phyloP scores from a whole-genome alignment of 2,329 filamentous ascomycete species.

The Aspergillus neoniger region DNA sequence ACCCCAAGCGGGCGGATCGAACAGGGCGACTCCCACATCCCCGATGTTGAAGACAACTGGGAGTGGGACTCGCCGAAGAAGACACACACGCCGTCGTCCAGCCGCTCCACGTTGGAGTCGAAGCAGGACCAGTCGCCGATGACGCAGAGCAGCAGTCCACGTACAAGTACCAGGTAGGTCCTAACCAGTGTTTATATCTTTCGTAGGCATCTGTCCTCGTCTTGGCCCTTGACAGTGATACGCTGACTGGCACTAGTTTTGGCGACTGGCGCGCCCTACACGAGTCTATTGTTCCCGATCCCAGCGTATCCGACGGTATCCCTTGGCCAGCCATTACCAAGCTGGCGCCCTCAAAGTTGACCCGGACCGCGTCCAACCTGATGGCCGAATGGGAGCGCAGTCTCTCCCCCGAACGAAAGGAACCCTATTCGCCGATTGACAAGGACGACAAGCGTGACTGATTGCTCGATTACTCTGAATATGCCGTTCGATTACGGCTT shows the following conservation, averaged over 20 bases:
- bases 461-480: constrained; percentile 8
- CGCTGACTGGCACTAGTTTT: constrained; percentile 39
- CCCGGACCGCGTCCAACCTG: constrained; percentile 77
- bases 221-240: constrained; percentile 10
- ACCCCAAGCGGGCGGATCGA: constrained; percentile 41
- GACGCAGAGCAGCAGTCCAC: constrained; percentile 52
- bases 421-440: constrained; percentile 20
- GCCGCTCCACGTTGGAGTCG: constrained; percentile 54
- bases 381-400: constrained; percentile 92
- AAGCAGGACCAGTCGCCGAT: constrained; percentile 49
- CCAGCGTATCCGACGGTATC: constrained; percentile 43
- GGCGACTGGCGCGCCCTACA: constrained; percentile 38
- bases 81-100: constrained; percentile 46
- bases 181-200: not conserved
- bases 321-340: constrained; percentile 73
- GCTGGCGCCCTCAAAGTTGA: constrained; percentile 73
- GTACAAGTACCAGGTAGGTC: constrained; percentile 57
- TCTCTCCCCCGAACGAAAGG: constrained; percentile 51
- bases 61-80: constrained; percentile 55
- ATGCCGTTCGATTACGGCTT: not conserved
- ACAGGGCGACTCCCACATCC: constrained; percentile 27
- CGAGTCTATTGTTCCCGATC: constrained; percentile 29
- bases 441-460: constrained; percentile 39
- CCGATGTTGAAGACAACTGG: constrained; percentile 54
- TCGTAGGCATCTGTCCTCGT: not conserved